Evolutionary conservation across 129 eudicot species (phyloP).

Genomic region (Scalesia atractyloides): DNA sequence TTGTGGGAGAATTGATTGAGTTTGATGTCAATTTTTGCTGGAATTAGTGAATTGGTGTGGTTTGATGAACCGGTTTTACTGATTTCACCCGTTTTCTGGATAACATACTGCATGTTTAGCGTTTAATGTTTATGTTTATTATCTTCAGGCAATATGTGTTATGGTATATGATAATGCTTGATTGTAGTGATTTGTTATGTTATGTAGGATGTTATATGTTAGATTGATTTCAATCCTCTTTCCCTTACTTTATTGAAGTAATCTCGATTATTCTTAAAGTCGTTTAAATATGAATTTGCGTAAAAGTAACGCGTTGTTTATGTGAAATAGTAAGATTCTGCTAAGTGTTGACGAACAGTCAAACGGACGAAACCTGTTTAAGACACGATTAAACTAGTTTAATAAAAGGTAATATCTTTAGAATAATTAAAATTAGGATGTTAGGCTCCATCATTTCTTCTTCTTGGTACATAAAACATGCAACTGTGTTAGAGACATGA

Average conservation of each 20-base stretch:
- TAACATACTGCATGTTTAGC: not conserved
- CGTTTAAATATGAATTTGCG: not conserved
- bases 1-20: not conserved
- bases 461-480: too few relatives aligned
- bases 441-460: too few relatives aligned
- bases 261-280: not conserved
- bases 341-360: not conserved
- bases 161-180: not conserved
- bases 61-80: not conserved
- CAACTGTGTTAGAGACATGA: too few relatives aligned
- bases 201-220: conserved; percentile 13
- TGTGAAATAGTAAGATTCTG: conserved; percentile 1
- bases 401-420: too few relatives aligned
- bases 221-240: not conserved
- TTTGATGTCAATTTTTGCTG: not conserved
- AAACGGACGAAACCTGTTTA: too few relatives aligned
- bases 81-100: conserved; percentile 6
- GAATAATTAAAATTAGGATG: too few relatives aligned
- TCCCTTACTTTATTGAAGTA: not conserved
- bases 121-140: too few relatives aligned
- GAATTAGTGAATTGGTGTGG: not conserved
- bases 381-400: too few relatives aligned
- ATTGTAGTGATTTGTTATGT: not conserved
- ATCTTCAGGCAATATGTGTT: not conserved
- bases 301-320: not conserved